Evolutionary conservation across 768 basidiomycete genomes (phyloP), one percentile per base, ranked within the genome.

Genomic region (Mycena epipterygia): DNA sequence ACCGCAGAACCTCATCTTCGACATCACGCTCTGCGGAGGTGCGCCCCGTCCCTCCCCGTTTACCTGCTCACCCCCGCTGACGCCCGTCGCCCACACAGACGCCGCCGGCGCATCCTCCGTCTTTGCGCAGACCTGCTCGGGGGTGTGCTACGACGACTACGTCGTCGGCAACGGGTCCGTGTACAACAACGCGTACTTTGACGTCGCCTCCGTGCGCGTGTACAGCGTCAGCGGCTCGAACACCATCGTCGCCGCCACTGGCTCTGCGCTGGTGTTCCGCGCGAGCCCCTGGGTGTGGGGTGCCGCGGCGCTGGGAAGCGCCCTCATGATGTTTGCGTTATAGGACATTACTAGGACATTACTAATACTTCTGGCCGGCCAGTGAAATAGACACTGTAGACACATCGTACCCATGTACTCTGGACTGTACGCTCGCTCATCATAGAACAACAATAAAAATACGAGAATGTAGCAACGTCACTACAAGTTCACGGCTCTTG

Each of bases 11-110:
- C 84, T 94, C 48, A 89, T 93, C 21, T 88, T 94, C 64, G 90
- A 92, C 75, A 94, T 94, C 66, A 92, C 93, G 1, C 85, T 92
- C 8, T 92, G 91, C 61, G 91, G 90, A 76, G 88, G 85, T 85
- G 55, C 53, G 80, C 76, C 12, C 51, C 57, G 33, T 56, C 29
- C 42, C 12, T 25, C 27, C 12, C 53, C n/a, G 13, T 23, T 58
- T 32, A 74, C 68, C 71, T 76, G 39, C 59, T 59, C 30, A 30
- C n/a, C n/a, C n/a, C n/a, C n/a, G n/a, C 29, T 25, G 16, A 58
- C 30, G 27, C 23, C 35, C 48, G 5, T 55, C 30, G 27, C 23
- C 35, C 48, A 5, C 48, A 3, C 33, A 85, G 84, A 81, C 68
- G 87, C 86, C 60, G 91, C 93, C 8, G 91, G 89, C 1, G 77